Evolutionary conservation across 2,329 filamentous ascomycete genomes (phyloP).

Genomic region (Coniochaeta sp.): DNA sequence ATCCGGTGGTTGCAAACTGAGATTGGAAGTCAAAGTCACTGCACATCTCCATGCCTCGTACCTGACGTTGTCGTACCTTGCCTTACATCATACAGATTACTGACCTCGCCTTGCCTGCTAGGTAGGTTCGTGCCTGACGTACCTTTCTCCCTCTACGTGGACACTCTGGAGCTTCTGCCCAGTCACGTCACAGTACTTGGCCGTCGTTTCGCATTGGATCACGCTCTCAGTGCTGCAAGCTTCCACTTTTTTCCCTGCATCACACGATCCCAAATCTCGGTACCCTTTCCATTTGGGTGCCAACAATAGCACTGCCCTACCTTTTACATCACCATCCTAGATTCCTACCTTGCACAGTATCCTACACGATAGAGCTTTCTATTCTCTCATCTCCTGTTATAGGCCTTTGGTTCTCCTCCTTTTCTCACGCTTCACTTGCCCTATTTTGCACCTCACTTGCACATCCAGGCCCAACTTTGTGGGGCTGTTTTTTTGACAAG

Average conservation of each 20-base stretch:
- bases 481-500: neutral
- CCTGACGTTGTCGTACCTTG: neutral
- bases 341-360: neutral
- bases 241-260: slow-evolving; percentile 13
- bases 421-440: neutral
- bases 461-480: neutral
- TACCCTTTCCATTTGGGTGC: slow-evolving; percentile 6
- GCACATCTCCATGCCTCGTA: neutral
- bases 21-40: neutral
- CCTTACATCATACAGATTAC: neutral
- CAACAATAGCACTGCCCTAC: slow-evolving; percentile 7
- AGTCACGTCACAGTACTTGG: slow-evolving; percentile 1
- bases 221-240: neutral
- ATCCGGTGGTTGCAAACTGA: too few species aligned
- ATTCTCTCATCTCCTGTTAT: neutral
- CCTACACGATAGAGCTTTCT: too few species aligned
- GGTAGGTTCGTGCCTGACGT: neutral
- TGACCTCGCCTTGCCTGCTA: neutral
- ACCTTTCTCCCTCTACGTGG: neutral
- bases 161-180: neutral
- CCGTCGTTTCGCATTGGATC: neutral
- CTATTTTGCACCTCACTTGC: neutral
- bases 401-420: neutral
- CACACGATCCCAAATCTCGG: slow-evolving; percentile 14
- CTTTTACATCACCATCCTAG: neutral